Evolutionary conservation across 2,329 filamentous ascomycete genomes (phyloP).

Genomic region (Aspergillus arachidicola): DNA sequence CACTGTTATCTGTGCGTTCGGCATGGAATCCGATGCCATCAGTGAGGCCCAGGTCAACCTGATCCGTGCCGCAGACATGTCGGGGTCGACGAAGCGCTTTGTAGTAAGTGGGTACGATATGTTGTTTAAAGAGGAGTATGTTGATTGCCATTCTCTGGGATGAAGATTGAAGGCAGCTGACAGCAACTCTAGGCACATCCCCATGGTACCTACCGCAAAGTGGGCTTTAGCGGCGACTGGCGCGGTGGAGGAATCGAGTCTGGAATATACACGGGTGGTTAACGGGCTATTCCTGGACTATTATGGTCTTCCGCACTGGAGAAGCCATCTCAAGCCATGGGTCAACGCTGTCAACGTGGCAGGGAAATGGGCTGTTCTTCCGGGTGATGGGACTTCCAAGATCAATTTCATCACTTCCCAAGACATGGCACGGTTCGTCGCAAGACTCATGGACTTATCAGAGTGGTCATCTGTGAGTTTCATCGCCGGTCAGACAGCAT

Average conservation of each 20-base stretch:
- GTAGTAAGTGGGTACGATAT: conserved; percentile 6
- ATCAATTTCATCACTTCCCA: conserved; percentile 6
- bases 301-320: conserved; percentile 6
- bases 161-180: not conserved
- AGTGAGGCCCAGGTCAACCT: conserved; percentile 8
- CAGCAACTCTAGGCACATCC: not conserved
- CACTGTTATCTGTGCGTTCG: conserved; percentile 9
- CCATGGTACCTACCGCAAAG: not conserved
- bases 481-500: not conserved
- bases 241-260: not conserved
- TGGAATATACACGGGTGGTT: conserved; percentile 5
- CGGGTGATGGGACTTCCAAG: not conserved
- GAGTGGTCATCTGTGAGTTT: not conserved
- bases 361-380: conserved; percentile 4
- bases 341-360: conserved; percentile 2
- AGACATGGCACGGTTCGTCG: conserved; percentile 7
- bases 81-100: conserved; percentile 2
- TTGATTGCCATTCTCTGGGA: too few relatives aligned
- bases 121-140: conserved; percentile 7
- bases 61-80: conserved; percentile 1
- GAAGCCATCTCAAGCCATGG: conserved; percentile 6
- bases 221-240: conserved; percentile 3
- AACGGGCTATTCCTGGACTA: conserved; percentile 7
- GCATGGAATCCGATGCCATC: conserved; percentile 2
- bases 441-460: conserved; percentile 5